Base-by-base conservation (phyloP, 139 green algal genomes). In the Astrephomene gubernaculifera region DNA sequence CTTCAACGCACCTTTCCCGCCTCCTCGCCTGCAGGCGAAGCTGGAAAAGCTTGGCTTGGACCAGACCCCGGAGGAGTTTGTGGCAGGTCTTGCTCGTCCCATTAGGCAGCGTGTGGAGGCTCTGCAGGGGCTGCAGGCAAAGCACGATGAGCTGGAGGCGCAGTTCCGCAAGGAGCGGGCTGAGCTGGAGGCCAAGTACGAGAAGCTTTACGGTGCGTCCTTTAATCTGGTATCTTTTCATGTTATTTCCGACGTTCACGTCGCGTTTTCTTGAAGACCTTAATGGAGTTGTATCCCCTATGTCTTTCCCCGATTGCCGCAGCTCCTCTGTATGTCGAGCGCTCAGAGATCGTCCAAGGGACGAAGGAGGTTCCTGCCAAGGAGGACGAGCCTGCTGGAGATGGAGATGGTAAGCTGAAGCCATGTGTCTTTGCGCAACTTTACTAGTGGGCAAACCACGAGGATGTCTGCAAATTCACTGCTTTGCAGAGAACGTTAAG, bases 271-370 rank as follows among this genome's bases (percentile, higher is more conserved):
- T n/a, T n/a, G n/a, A n/a, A n/a, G n/a, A n/a, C n/a, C n/a, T n/a
- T n/a, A n/a, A n/a, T n/a, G n/a, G n/a, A n/a, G n/a, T n/a, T n/a
- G n/a, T 70, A 35, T n/a, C n/a, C 29, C 8, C 63, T 14, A 29
- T 75, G 68, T 75, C 4, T 52, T 81, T 21, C 9, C 8, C 17
- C 3, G 6, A 38, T 5, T 38, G 68, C 25, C 6, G 82, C 89
- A 96, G 92, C 84, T 35, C 96, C 96, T 8, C 84, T 98, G 71
- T 97, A 97, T 78, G 63, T 85, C 4, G 91, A 97, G 84, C 92
- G 96, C 25, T 31, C 83, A 6, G 87, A 90, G 17, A 91, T 98
- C 31, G 90, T 98, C 49, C 89, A 67, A 25, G 95, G 95, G 36
- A 78, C 89, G 0, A 88, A 93, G 44, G 90, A 96, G 41, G 89